A percentile compares a stretch with the other conserved stretches of the same genome.
Evolutionary conservation across 2,329 filamentous ascomycete genomes (phyloP).

Genomic region (Fusarium aywerte): DNA sequence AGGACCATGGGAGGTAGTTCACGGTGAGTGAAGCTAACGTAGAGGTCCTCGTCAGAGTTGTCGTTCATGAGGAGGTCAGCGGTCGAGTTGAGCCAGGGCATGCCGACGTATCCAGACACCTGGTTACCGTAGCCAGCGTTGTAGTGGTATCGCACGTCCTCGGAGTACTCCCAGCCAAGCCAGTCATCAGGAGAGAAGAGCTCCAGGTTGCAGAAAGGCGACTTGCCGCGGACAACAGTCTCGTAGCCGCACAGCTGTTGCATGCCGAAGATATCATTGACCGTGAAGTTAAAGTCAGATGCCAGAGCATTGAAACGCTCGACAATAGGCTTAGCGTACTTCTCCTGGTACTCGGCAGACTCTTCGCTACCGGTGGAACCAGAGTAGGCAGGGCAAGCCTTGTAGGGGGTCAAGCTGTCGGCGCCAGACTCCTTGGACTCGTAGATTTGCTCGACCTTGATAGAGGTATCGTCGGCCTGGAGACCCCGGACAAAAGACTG

Average conservation of each 20-base stretch:
- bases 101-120: constrained; percentile 67
- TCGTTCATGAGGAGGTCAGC: constrained; percentile 59
- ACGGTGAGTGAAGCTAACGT: constrained; percentile 75
- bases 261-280: constrained; percentile 71
- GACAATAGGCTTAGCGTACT: constrained; percentile 70
- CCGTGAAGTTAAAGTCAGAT: constrained; percentile 70
- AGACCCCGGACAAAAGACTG: constrained; percentile 67
- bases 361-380: constrained; percentile 67
- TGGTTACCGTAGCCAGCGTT: constrained; percentile 73
- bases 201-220: constrained; percentile 68
- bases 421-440: constrained; percentile 68
- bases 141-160: constrained; percentile 72
- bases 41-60: constrained; percentile 63
- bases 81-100: constrained; percentile 74
- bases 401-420: constrained; percentile 71
- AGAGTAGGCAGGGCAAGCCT: constrained; percentile 71
- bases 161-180: constrained; percentile 74
- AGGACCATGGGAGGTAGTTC: constrained; percentile 74
- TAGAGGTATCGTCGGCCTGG: constrained; percentile 62
- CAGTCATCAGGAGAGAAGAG: constrained; percentile 71
- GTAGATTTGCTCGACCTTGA: constrained; percentile 65
- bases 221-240: constrained; percentile 70
- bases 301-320: constrained; percentile 64
- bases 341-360: constrained; percentile 60
- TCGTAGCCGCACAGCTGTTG: constrained; percentile 75